Conservation (phyloP, 768 basidiomycete genomes). For the Thelephora aurantiotincta region DNA sequence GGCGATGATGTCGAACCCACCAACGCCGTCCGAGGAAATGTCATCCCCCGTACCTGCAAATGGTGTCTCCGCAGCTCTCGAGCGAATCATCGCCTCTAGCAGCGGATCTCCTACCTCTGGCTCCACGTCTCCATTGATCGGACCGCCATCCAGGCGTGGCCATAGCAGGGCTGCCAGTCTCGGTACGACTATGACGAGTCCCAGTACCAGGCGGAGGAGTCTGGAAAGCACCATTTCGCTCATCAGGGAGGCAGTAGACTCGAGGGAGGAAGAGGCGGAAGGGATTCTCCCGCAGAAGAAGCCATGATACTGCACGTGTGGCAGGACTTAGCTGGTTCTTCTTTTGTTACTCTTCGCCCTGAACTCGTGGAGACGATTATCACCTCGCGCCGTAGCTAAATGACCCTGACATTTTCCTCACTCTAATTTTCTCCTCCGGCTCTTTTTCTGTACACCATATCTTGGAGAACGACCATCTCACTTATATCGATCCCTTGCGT, state of each 20-base stretch:
- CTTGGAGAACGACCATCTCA: too few species aligned
- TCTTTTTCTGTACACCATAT: too few species aligned
- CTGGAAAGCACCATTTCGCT: constrained; percentile 92
- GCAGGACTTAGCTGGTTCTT: too few species aligned
- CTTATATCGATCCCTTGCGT: too few species aligned
- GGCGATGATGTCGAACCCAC: constrained; percentile 41
- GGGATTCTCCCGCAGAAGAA: too few species aligned
- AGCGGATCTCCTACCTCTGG: constrained; percentile 24
- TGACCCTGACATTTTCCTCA: too few species aligned
- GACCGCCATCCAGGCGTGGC: constrained; percentile 33
- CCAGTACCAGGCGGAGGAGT: constrained; percentile 82
- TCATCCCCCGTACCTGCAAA: constrained; percentile 16
- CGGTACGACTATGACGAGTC: constrained; percentile 92
- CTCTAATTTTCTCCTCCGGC: too few species aligned
- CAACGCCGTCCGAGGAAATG: constrained; percentile 36
- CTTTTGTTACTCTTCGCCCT: too few species aligned
- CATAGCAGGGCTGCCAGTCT: constrained; percentile 70
- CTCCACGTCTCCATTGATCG: constrained; percentile 26
- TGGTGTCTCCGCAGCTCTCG: constrained; percentile 18
- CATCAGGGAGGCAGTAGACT: constrained; percentile 83
- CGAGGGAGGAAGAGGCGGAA: too few species aligned
- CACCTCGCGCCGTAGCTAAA: too few species aligned
- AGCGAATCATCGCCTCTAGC: constrained; percentile 16
- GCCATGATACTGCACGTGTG: too few species aligned
- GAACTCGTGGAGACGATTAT: constrained; percentile 11